These are phyloP conservation scores for Microbotryomycetes sp. DNA, from an alignment of 1,284 basidiomycete genomes.

Conservation along the genomic window DNA sequence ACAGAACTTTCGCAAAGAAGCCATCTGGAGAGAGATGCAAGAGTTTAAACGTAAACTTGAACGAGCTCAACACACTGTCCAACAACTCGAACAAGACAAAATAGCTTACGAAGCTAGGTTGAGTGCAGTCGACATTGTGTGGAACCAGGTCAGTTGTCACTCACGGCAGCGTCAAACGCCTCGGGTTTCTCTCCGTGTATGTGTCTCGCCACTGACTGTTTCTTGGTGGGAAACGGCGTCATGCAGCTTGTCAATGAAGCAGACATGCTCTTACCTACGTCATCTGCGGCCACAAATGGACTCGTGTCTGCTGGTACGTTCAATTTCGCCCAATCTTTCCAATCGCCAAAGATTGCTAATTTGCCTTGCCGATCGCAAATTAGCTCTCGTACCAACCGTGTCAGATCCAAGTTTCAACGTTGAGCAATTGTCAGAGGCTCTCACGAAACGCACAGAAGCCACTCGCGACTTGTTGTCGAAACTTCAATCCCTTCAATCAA, in stretches of 20 bases:
- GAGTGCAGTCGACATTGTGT: conserved; percentile 19
- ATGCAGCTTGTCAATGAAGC: conserved; percentile 10
- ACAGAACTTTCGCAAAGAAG: conserved; percentile 77
- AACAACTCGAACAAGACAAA: conserved; percentile 10
- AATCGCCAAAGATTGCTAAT: too few relatives aligned
- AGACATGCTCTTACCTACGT: conserved; percentile 5
- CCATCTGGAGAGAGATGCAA: conserved; percentile 84
- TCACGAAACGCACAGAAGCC: conserved; percentile 14
- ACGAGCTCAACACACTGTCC: conserved; percentile 47
- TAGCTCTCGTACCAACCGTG: conserved; percentile 5
- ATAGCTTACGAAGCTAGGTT: conserved; percentile 14
- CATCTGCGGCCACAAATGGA: conserved; percentile 8
- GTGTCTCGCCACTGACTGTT: not conserved
- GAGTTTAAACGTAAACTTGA: conserved; percentile 78
- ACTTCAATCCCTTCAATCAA: conserved; percentile 10
- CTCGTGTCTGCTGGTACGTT: conserved; percentile 5
- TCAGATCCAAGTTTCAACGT: conserved; percentile 12
- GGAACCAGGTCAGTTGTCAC: conserved; percentile 11
- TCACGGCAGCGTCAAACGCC: too few relatives aligned
- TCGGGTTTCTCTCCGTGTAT: not conserved
- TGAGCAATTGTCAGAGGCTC: conserved; percentile 20
- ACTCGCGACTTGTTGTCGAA: conserved; percentile 21
- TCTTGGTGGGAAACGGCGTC: not conserved
- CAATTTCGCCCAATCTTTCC: too few relatives aligned
- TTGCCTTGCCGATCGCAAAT: too few relatives aligned